Percentiles rank a stretch among this genome's conserved stretches.
Evolutionary conservation across 352 stramenopile species (phyloP).

Genomic region (Peronospora belbahrii): DNA sequence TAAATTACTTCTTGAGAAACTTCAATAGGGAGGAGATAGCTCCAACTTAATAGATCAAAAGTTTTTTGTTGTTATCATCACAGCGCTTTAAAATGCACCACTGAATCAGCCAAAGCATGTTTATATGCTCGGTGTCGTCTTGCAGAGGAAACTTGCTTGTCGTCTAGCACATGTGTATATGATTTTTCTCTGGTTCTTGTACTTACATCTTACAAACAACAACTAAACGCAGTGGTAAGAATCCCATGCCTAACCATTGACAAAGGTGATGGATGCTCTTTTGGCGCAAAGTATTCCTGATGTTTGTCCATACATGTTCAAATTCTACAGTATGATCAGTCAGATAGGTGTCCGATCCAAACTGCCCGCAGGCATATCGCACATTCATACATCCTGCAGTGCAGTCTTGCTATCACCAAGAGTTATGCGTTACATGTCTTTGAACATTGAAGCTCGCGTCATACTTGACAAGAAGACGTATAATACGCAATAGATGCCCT

Average conservation of each 20-base stretch:
- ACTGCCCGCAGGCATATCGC: too few species aligned
- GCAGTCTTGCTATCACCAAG: constrained; percentile 56
- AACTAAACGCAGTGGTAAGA: constrained; percentile 50
- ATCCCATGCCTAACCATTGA: constrained; percentile 66
- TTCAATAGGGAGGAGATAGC: constrained; percentile 38
- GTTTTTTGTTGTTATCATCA: constrained; percentile 14
- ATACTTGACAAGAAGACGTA: constrained; percentile 71
- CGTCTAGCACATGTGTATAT: too few species aligned
- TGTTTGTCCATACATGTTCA: constrained; percentile 68
- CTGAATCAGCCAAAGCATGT: too few species aligned
- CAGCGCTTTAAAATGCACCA: background rate
- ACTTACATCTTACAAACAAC: constrained; percentile 55
- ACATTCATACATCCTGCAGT: too few species aligned
- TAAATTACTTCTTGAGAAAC: constrained; percentile 80
- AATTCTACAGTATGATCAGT: constrained; percentile 10
- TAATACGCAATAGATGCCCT: constrained; percentile 68
- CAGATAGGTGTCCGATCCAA: too few species aligned
- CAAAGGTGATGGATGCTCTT: constrained; percentile 46
- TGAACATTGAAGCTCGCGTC: constrained; percentile 62
- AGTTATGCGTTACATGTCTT: constrained; percentile 71
- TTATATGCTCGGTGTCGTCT: too few species aligned
- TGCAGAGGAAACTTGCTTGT: too few species aligned
- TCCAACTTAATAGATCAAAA: constrained; percentile 38
- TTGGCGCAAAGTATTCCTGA: constrained; percentile 64
- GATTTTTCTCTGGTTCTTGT: too few species aligned